A percentile compares a stretch with the other conserved stretches of the same genome.
phyloP scores from a whole-genome alignment of 164 flowering plant genomes.

The Magnolia changhungtana region DNA sequence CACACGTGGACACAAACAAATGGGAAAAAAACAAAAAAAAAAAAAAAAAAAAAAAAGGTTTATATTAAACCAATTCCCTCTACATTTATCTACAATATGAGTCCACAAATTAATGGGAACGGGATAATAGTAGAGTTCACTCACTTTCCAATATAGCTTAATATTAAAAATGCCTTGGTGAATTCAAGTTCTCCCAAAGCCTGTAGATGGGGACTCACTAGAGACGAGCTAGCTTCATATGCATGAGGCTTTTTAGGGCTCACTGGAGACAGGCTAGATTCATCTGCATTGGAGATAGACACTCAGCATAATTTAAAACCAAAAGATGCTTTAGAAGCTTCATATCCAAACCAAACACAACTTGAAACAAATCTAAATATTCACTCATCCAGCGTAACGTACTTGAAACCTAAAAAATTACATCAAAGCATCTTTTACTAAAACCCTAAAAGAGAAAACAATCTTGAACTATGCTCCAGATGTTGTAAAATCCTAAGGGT shows the following conservation, averaged over 20 bases:
- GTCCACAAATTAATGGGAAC: not conserved
- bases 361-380: too few species aligned
- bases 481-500: too few species aligned
- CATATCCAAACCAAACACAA: not conserved
- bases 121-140: not conserved
- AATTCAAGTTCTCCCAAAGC: conserved; percentile 56
- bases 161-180: conserved; percentile 43
- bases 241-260: not conserved
- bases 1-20: too few species aligned
- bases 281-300: not conserved
- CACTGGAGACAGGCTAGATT: not conserved
- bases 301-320: not conserved
- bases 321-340: not conserved
- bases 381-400: too few species aligned
- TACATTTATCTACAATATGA: too few species aligned
- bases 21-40: too few species aligned
- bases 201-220: conserved; percentile 15
- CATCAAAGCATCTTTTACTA: too few species aligned
- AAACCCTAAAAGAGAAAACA: too few species aligned
- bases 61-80: too few species aligned
- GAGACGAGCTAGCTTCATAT: not conserved
- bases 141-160: conserved; percentile 53
- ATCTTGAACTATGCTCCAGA: too few species aligned
- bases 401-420: too few species aligned
- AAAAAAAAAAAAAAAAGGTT: too few species aligned